Evolutionary conservation across 495 filamentous ascomycete genomes (phyloP).

Genomic region (Pseudomonodictys pantanalensis): DNA sequence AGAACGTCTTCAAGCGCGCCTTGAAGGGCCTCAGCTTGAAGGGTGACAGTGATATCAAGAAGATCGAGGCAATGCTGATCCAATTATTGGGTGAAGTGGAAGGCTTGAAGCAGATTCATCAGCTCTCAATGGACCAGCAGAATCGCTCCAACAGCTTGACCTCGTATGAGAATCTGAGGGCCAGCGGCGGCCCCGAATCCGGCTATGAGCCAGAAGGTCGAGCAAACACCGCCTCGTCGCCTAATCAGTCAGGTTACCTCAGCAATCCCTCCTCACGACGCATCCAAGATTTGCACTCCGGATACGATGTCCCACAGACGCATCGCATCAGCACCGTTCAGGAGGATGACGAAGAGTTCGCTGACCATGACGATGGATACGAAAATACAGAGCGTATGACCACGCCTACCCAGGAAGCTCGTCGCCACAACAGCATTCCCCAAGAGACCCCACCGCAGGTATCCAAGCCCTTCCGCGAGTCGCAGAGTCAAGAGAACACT

Average conservation of each 20-base stretch:
- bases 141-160: slow-evolving; percentile 38
- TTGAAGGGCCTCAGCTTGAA: slow-evolving; percentile 83
- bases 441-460: slow-evolving; percentile 71
- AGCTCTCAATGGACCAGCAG: slow-evolving; percentile 37
- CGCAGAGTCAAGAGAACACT: slow-evolving; percentile 71
- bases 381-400: slow-evolving; percentile 42
- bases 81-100: slow-evolving; percentile 90
- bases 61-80: slow-evolving; percentile 93
- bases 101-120: slow-evolving; percentile 65
- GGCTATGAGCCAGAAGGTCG: slow-evolving; percentile 83
- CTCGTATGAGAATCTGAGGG: slow-evolving; percentile 57
- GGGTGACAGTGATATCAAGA: slow-evolving; percentile 79
- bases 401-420: slow-evolving; percentile 44
- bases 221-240: slow-evolving; percentile 71
- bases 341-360: slow-evolving; percentile 52
- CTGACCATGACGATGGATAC: slow-evolving; percentile 36
- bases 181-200: slow-evolving; percentile 47
- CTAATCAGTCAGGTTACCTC: slow-evolving; percentile 74
- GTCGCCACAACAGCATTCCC: slow-evolving; percentile 52
- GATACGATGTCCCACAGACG: slow-evolving; percentile 59
- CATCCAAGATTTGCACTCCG: slow-evolving; percentile 54
- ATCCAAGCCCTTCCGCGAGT: slow-evolving; percentile 49
- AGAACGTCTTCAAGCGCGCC: slow-evolving; percentile 86
- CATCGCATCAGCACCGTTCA: slow-evolving; percentile 85
- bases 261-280: slow-evolving; percentile 64